Base-by-base conservation (phyloP, 805 yeast species). In the Ogataea trehalophila region DNA sequence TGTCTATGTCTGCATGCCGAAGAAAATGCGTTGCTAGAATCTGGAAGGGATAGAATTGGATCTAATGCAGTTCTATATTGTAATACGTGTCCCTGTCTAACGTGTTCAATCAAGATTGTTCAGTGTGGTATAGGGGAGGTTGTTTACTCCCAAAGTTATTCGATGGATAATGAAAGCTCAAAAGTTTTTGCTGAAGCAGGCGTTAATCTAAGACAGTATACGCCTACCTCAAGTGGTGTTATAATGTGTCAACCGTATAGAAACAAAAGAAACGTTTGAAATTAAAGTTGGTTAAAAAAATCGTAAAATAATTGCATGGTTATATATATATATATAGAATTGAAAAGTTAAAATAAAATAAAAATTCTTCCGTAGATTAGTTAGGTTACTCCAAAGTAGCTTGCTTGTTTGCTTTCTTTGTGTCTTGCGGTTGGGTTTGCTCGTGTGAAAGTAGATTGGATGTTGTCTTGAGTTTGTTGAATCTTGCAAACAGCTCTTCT, bases 1-100 rank as follows among this genome's bases (percentile, higher is more conserved):
- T 94, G 99, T 65, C 67, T 94, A 42, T 94, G 99, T 65, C 68
- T 94, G 33, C 99, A 94, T 65, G 99, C 98, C 0, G 99, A 94
- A 64, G 99, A 94, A 58, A 94, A 94, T 64, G 98, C 99, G 0
- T 70, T 94, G 37, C 66, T 94, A 43, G 99, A 94, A 64, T 88
- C 97, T 7, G 99, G 99, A 1, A 74, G 97, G 53, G 96, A 87
- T 54, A 71, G 98, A 47, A 77, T 88, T 11, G 87, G 87, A 0
- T 67, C 67, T 11, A 66, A 71, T 37, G 82, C 87, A 8, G 81
- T 80, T 0, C 67, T 90, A 48, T 94, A 94, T 63, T 94, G 99
- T 68, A 94, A 94, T 65, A 94, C 99, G 0, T 87, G 99, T 60
- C 99, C 99, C 0, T 94, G 99, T 63, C 71, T 94, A 49, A 94